Conservation (phyloP, 805 yeast genomes). For the Lachancea lanzarotensis region DNA sequence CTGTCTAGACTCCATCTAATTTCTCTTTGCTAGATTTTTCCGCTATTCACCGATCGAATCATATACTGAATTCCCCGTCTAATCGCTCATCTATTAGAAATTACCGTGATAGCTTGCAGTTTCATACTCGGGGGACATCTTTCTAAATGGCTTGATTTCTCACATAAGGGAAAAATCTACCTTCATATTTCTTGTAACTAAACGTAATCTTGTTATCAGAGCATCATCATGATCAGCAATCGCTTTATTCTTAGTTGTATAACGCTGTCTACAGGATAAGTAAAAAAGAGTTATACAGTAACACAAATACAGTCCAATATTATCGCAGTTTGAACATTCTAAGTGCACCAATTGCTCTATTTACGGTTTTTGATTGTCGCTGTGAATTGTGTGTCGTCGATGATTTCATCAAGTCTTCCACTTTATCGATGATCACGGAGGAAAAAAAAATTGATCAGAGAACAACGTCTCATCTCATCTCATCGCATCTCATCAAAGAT, state of each 20-base stretch:
- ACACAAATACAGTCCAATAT: too few species aligned
- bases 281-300: too few species aligned
- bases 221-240: too few species aligned
- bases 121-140: conserved; percentile 36
- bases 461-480: neutral
- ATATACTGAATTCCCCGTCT: conserved; percentile 32
- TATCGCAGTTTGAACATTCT: too few species aligned
- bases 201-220: too few species aligned
- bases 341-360: too few species aligned
- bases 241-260: too few species aligned
- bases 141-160: too few species aligned
- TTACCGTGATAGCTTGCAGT: conserved; percentile 33
- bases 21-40: neutral
- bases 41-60: conserved; percentile 9
- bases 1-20: neutral
- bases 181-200: too few species aligned
- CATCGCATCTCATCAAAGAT: neutral
- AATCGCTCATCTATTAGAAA: conserved; percentile 36
- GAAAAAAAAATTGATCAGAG: neutral
- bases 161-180: too few species aligned
- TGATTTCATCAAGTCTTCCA: too few species aligned
- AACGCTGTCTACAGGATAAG: too few species aligned
- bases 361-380: neutral
- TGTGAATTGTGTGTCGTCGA: neutral
- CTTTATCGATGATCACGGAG: neutral